phyloP scores from a whole-genome alignment of 768 basidiomycete genomes.

The Serendipita indica region DNA sequence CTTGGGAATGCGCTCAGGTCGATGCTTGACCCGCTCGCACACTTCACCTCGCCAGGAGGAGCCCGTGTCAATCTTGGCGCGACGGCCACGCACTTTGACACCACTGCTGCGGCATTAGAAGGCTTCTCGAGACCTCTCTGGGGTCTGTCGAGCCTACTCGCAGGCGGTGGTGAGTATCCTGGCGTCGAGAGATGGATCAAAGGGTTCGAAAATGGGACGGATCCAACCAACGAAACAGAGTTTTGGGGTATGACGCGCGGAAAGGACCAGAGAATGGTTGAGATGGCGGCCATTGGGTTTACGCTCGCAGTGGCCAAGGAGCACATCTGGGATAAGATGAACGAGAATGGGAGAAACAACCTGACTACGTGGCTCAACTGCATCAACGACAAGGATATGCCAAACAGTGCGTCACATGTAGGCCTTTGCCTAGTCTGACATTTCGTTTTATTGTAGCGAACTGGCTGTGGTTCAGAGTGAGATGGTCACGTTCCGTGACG shows the following conservation, averaged over 20 bases:
- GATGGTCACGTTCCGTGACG: conserved; percentile 15
- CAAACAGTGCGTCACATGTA: conserved; percentile 31
- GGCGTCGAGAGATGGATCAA: conserved; percentile 47
- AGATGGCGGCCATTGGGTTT: conserved; percentile 64
- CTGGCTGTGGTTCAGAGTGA: conserved; percentile 68
- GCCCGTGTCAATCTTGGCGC: conserved; percentile 52
- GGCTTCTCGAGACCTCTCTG: conserved; percentile 65
- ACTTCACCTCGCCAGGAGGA: conserved; percentile 59
- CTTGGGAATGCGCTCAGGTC: conserved; percentile 38
- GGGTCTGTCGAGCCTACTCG: conserved; percentile 52
- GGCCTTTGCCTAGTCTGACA: background rate
- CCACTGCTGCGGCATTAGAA: conserved; percentile 40
- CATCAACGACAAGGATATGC: conserved; percentile 74
- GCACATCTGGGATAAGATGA: conserved; percentile 48
- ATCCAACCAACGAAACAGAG: conserved; percentile 42
- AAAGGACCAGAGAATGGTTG: conserved; percentile 71
- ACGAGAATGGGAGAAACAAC: conserved; percentile 35
- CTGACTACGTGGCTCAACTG: conserved; percentile 55
- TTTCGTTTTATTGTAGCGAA: conserved; percentile 28
- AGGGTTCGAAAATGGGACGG: conserved; percentile 54
- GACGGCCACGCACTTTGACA: conserved; percentile 34
- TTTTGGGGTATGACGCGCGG: conserved; percentile 66
- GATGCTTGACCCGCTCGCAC: conserved; percentile 49
- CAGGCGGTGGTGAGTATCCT: conserved; percentile 45
- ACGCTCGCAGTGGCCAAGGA: conserved; percentile 50